phyloP scores from a whole-genome alignment of 306 rosid genomes.

The Inga leiocalycina region DNA sequence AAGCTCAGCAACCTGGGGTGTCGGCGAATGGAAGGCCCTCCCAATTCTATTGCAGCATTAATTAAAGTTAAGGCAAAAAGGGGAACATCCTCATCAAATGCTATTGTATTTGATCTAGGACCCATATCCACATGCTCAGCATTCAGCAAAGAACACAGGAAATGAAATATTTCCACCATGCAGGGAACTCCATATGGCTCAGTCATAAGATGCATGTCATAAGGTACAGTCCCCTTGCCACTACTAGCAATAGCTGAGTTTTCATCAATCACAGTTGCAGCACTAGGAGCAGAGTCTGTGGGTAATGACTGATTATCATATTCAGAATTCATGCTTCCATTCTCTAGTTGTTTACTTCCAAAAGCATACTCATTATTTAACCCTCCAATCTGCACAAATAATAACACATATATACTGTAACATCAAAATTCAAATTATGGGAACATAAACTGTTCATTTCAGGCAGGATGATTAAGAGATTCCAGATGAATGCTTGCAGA shows the following conservation, averaged over 20 bases:
- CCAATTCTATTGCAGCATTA: slow-evolving; percentile 90
- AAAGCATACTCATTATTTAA: slow-evolving; percentile 64
- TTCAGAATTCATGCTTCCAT: slow-evolving; percentile 74
- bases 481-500: slow-evolving; percentile 16
- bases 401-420: slow-evolving; percentile 15
- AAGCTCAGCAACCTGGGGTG: slow-evolving; percentile 81
- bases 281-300: slow-evolving; percentile 48
- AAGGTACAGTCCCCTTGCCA: slow-evolving; percentile 66
- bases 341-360: slow-evolving; percentile 75
- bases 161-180: slow-evolving; percentile 97
- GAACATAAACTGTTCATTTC: slow-evolving; percentile 33
- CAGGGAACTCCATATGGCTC: slow-evolving; percentile 97
- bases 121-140: slow-evolving; percentile 74
- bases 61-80: slow-evolving; percentile 89
- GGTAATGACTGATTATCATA: slow-evolving; percentile 64
- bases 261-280: slow-evolving; percentile 63
- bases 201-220: slow-evolving; percentile 76
- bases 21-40: slow-evolving; percentile 78
- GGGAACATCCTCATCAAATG: slow-evolving; percentile 95
- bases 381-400: slow-evolving; percentile 62
- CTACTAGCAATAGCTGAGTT: slow-evolving; percentile 50
- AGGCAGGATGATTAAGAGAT: slow-evolving; percentile 8
- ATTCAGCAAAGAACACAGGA: slow-evolving; percentile 85
- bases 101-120: slow-evolving; percentile 73
- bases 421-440: slow-evolving; percentile 27